A percentile compares a stretch with the other conserved stretches of the same genome.
These are phyloP conservation scores for Spironucleus salmonicida DNA, from an alignment of 208 protist genomes.

Conservation along the genomic window DNA sequence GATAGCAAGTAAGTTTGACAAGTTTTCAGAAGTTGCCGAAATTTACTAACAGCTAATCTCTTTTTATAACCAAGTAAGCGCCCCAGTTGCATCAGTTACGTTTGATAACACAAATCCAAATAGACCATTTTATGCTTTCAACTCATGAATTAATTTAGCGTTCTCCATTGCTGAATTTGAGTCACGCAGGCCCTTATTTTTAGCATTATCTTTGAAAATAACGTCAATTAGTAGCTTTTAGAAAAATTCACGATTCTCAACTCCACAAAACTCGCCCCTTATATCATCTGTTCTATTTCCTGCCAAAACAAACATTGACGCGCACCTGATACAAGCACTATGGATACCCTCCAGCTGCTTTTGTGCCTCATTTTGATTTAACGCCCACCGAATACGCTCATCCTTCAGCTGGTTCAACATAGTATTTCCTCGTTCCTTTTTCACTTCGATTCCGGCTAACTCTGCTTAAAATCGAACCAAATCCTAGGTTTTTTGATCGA, in stretches of 20 bases:
- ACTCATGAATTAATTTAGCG: neutral
- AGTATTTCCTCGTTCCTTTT: neutral
- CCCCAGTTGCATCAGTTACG: slow-evolving; percentile 3
- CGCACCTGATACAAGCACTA: neutral
- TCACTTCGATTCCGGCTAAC: neutral
- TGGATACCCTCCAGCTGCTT: neutral
- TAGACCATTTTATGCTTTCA: neutral
- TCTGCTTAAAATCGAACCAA: slow-evolving; percentile 1
- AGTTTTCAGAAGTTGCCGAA: slow-evolving; percentile 13
- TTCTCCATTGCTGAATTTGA: slow-evolving; percentile 9
- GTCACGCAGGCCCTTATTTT: too few relatives aligned
- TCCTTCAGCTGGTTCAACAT: neutral
- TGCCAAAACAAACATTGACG: slow-evolving; percentile 12
- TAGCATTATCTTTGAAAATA: too few relatives aligned
- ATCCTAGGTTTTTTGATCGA: slow-evolving; percentile 4
- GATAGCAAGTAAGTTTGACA: slow-evolving; percentile 17
- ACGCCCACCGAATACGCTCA: neutral
- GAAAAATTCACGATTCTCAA: too few relatives aligned
- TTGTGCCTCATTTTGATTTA: neutral
- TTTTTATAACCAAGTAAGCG: neutral
- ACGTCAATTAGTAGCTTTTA: too few relatives aligned
- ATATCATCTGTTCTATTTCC: slow-evolving; percentile 17
- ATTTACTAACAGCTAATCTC: too few relatives aligned
- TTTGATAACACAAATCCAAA: neutral
- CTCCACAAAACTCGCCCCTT: too few relatives aligned